These are phyloP conservation scores for Ambrosia hybrid DNA, from an alignment of 140 eudicot species.

Conservation along the genomic window DNA sequence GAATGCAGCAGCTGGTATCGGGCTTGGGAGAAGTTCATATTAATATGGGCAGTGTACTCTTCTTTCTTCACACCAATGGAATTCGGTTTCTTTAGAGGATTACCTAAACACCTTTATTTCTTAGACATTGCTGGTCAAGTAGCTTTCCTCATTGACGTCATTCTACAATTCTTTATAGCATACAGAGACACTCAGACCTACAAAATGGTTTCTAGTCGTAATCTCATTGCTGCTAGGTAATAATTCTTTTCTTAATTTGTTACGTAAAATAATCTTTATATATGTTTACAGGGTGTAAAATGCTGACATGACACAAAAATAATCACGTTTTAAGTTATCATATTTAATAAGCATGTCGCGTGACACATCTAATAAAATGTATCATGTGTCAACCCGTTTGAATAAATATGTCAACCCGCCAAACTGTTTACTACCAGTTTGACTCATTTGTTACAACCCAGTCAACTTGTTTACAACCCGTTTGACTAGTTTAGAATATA, in stretches of 20 bases:
- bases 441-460: no score
- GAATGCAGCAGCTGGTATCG: slow-evolving; percentile 84
- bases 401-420: no score
- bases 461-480: no score
- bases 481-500: no score
- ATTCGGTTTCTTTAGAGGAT: slow-evolving; percentile 93
- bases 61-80: slow-evolving; percentile 96
- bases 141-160: slow-evolving; percentile 79
- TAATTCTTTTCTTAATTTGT: slow-evolving; percentile 13
- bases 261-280: neutral
- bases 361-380: no score
- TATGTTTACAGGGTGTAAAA: no score
- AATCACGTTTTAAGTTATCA: neutral
- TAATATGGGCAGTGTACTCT: slow-evolving; percentile 89
- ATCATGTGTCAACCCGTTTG: no score
- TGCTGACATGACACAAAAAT: neutral
- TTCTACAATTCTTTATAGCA: slow-evolving; percentile 77
- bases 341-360: neutral
- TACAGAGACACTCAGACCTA: slow-evolving; percentile 83
- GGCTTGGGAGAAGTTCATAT: slow-evolving; percentile 83
- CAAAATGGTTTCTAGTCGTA: slow-evolving; percentile 66
- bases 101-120: slow-evolving; percentile 69
- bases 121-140: slow-evolving; percentile 79
- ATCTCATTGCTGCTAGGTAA: slow-evolving; percentile 72
- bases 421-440: no score